These are phyloP conservation scores for Carex kokanica DNA, from an alignment of 176 grass and related monocot species.

Conservation along the genomic window DNA sequence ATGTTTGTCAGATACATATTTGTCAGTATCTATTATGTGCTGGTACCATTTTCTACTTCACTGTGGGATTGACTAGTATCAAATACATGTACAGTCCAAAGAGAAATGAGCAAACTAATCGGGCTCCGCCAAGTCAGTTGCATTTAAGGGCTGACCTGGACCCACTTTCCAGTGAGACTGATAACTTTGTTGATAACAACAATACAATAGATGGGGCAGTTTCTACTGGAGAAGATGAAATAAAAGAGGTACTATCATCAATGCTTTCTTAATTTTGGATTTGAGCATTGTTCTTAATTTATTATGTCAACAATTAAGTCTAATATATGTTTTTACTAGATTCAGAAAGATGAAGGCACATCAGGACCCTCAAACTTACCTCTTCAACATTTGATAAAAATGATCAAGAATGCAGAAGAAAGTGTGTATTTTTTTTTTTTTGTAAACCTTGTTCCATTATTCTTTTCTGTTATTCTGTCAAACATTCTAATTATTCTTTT, in stretches of 20 bases:
- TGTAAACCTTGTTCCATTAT: constrained; percentile 7
- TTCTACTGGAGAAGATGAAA: constrained; percentile 17
- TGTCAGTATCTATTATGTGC: not conserved
- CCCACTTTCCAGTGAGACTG: constrained; percentile 10
- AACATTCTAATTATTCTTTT: not conserved
- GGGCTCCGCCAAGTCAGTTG: not conserved
- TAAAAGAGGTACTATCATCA: constrained; percentile 23
- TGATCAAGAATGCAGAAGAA: constrained; percentile 73
- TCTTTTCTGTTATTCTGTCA: not conserved
- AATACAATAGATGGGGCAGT: not conserved
- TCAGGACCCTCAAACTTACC: constrained; percentile 37
- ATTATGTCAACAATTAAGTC: not conserved
- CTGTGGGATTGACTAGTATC: not conserved
- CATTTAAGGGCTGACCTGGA: not conserved
- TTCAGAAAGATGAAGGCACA: constrained; percentile 35
- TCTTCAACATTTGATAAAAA: constrained; percentile 63
- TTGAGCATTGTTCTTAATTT: not conserved
- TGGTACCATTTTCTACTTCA: not conserved
- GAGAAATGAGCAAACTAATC: not conserved
- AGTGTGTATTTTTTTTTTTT: constrained; percentile 47
- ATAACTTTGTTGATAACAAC: not conserved
- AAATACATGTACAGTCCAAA: constrained; percentile 2
- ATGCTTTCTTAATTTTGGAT: constrained; percentile 1
- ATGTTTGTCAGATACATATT: too few relatives aligned
- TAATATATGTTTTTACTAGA: constrained; percentile 27